phyloP scores from a whole-genome alignment of 768 basidiomycete genomes.

The Pulveroboletus sp. region DNA sequence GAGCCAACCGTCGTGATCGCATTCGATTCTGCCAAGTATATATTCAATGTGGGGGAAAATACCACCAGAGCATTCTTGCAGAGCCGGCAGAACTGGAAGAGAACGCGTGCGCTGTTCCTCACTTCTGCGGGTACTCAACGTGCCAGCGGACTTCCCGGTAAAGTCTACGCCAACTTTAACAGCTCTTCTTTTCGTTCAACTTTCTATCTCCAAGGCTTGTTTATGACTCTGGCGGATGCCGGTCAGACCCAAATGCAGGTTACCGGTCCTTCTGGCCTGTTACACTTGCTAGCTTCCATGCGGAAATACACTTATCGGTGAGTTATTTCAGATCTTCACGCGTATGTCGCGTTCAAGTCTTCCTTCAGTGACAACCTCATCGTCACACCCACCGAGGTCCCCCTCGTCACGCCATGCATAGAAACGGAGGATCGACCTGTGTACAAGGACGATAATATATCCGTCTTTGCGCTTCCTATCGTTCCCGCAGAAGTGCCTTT shows the following conservation, averaged over 20 bases:
- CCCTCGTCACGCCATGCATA: conserved; percentile 20
- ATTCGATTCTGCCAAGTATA: conserved; percentile 78
- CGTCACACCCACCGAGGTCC: conserved; percentile 45
- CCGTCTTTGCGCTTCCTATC: conserved; percentile 61
- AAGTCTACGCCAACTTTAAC: conserved; percentile 3
- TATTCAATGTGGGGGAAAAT: conserved; percentile 88
- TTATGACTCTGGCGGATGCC: conserved; percentile 81
- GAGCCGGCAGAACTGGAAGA: conserved; percentile 62
- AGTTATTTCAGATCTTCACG: not conserved
- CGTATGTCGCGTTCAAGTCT: not conserved
- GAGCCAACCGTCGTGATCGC: conserved; percentile 73
- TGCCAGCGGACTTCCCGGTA: conserved; percentile 73
- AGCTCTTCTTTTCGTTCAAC: not conserved
- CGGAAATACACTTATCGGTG: conserved; percentile 68
- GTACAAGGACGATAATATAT: conserved; percentile 61
- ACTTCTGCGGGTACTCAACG: conserved; percentile 62
- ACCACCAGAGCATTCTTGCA: conserved; percentile 73
- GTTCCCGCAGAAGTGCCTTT: conserved; percentile 21
- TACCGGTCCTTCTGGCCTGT: conserved; percentile 70
- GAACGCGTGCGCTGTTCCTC: conserved; percentile 69
- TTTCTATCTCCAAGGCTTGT: conserved; percentile 45
- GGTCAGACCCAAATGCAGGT: conserved; percentile 56
- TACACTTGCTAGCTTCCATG: conserved; percentile 69
- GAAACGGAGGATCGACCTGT: conserved; percentile 38
- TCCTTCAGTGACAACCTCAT: conserved; percentile 47